Base-by-base conservation (phyloP, 768 basidiomycete genomes). In the Boletus rubescentipes region DNA sequence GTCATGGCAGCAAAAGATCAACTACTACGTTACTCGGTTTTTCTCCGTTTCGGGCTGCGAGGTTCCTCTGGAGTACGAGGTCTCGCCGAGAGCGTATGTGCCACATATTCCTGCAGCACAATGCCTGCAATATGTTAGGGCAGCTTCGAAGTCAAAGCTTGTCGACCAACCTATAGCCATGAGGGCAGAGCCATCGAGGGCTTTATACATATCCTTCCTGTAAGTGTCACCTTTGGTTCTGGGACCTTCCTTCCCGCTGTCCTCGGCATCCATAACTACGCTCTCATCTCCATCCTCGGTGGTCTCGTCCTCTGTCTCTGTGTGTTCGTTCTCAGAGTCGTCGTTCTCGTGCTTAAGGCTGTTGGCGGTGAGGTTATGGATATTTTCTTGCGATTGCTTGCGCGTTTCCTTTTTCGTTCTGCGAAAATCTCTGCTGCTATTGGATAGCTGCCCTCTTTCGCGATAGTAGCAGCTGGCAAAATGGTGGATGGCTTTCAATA, bases 151-250 rank as follows among this genome's bases (percentile, higher is more conserved):
- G 41, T 18, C 16, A 15, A 49, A 30, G 6, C 26, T 18, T 23
- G 23, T 43, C 18, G 20, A 70, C 77, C 21, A 32, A 89, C 89
- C 87, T 57, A 91, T 75, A 4, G 82, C 87, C 68, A 91, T 75
- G 40, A 91, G 75, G 4, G 87, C 86, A 10, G 85, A 84, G 5
- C 89, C 89, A 60, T 89, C 85, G 56, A 89, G 75, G 4, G 80
- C 75, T 61, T 79, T 87, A 66, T 90, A 91, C 89, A 91, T 91
- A 59, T 89, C 86, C 57, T 75, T 61, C 14, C 16, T 32, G 50
- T 52, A 51, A 20, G 47, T 9, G 18, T 61, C 61, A 3, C 23
- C 35, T 47, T 51, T 59, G 7, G 42, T 40, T 20, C 18, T 45
- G 4, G 44, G 39, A 11, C 38, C 53, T 20, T 59, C 54, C 42